phyloP scores from a whole-genome alignment of 2,329 filamentous ascomycete species.

The Neofusicoccum parvum region DNA sequence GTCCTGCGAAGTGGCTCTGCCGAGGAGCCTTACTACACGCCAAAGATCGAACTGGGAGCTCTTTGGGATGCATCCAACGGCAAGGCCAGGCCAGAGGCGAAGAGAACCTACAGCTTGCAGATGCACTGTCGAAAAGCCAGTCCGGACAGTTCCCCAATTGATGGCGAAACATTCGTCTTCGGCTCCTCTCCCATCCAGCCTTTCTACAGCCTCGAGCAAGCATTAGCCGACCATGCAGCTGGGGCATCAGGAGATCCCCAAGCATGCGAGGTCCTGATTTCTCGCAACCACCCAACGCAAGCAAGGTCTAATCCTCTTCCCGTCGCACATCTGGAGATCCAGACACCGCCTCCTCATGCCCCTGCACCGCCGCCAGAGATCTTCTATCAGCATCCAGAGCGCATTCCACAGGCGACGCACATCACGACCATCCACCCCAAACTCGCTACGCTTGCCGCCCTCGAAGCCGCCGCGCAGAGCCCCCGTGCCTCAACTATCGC shows the following conservation, averaged over 20 bases:
- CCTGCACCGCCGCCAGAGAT: not conserved
- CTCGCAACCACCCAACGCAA: conserved; percentile 42
- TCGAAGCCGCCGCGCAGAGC: conserved; percentile 49
- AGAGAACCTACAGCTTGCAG: conserved; percentile 41
- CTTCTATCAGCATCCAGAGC: not conserved
- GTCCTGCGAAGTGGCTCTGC: conserved; percentile 32
- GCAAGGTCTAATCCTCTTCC: conserved; percentile 37
- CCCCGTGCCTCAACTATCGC: conserved; percentile 56
- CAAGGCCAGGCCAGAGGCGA: conserved; percentile 51
- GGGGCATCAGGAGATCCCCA: not conserved
- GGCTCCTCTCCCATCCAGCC: conserved; percentile 70
- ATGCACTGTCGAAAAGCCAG: conserved; percentile 44
- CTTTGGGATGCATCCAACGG: conserved; percentile 73
- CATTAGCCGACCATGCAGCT: conserved; percentile 33
- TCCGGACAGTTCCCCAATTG: not conserved
- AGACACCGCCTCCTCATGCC: conserved; percentile 36
- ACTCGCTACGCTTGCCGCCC: conserved; percentile 48
- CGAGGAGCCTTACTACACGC: conserved; percentile 43
- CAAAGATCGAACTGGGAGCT: conserved; percentile 63
- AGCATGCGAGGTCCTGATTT: conserved; percentile 36
- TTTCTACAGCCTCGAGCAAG: conserved; percentile 62
- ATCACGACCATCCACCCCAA: conserved; percentile 51
- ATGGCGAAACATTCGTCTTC: conserved; percentile 53
- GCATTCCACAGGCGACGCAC: conserved; percentile 1
- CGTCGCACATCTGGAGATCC: conserved; percentile 41